A percentile compares a stretch with the other conserved stretches of the same genome.
phyloP scores from a whole-genome alignment of 2,329 filamentous ascomycete genomes.

The Paecilomyces variotii region DNA sequence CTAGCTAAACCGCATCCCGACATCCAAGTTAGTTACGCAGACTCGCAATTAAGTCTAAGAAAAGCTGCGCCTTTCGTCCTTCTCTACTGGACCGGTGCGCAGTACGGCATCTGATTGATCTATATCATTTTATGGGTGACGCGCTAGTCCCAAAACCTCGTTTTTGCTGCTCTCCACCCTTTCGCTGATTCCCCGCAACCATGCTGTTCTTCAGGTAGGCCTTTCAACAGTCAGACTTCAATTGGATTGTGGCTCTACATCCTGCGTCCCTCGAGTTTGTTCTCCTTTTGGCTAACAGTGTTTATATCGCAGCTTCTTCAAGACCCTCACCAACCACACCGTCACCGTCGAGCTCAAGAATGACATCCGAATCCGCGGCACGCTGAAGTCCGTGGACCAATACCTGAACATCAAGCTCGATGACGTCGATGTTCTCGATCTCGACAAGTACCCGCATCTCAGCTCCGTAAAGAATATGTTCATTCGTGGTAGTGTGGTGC shows the following conservation, averaged over 20 bases:
- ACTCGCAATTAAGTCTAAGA: not conserved
- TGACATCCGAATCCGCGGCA: conserved; percentile 93
- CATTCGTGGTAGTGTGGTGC: conserved; percentile 83
- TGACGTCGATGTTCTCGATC: conserved; percentile 85
- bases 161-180: not conserved
- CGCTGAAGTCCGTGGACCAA: conserved; percentile 94
- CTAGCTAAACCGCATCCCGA: not conserved
- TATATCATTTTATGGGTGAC: conserved; percentile 3
- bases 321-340: conserved; percentile 93
- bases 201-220: conserved; percentile 49
- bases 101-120: not conserved
- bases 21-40: not conserved
- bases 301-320: conserved; percentile 69
- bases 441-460: conserved; percentile 90
- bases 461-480: conserved; percentile 91
- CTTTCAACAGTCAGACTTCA: not conserved
- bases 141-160: conserved; percentile 3
- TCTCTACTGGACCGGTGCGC: not conserved
- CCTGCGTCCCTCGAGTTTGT: not conserved
- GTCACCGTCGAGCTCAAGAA: conserved; percentile 99
- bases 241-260: not conserved
- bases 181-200: conserved; percentile 12
- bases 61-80: not conserved
- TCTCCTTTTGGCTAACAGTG: not conserved
- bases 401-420: conserved; percentile 99